Evolutionary conservation across 768 basidiomycete genomes (phyloP), one percentile per base, ranked within the genome.

Genomic region (Collybia nuda): DNA sequence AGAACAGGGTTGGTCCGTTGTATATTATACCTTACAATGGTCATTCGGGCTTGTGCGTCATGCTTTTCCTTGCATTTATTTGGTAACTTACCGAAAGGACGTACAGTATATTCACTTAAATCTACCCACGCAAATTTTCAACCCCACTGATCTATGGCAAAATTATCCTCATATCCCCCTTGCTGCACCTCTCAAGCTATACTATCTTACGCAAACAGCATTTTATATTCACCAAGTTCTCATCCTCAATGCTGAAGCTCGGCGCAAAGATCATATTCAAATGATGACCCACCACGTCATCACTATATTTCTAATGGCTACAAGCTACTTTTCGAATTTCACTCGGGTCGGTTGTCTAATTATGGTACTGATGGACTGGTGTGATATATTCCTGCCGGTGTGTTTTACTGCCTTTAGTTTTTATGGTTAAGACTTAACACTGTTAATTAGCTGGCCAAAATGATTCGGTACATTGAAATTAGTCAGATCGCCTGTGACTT

Each of bases 221-320:
- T 94, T 94, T 70, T 99, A 97, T 72, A 68, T 88, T 46, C 94
- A 98, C 64, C 93, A 95, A 68, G 77, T 97, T 9, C 75, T 98
- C 54, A 86, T 96, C 51, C 79, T 99, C 66, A 92, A 98, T 67
- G 86, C 94, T 22, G 97, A 99, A 67, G 93, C 86, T 35, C 81
- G 85, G 48, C 78, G 97, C 50, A 93, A 92, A 65, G 97, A 99
- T 67, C 93, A 98, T 67, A 74, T 76, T 59, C 96, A 98, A 69
- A 98, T 98, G 96, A 89, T 98, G 81, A 73, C 85, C 21, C 97
- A 99, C 72, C 97, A 99, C 65, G 64, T 96, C 58, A 88, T 98
- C 57, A 96, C 94, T 11, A 79, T 94, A 53, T 62, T 77, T 43
- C 81, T 99, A 54, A 84, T 98, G 70, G 68, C 76, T 28, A 61